Percentiles rank a stretch among this genome's conserved stretches.
These are phyloP conservation scores for Euphorbia corollata DNA, from an alignment of 441 rosid species.

Conservation along the genomic window DNA sequence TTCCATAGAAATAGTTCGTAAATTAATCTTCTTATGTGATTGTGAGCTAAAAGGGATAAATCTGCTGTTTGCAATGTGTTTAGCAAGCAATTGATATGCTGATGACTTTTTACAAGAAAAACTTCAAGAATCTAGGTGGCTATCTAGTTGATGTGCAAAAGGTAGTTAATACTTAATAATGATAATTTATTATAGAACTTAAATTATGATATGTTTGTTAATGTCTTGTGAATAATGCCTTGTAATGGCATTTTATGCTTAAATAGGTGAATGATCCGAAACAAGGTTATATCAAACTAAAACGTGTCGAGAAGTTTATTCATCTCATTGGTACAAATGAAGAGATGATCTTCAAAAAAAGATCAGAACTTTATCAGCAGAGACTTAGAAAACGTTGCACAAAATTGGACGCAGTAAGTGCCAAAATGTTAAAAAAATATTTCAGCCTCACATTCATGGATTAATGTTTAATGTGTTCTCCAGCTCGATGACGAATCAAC, in stretches of 20 bases:
- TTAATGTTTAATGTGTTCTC: neutral
- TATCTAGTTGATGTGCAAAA: neutral
- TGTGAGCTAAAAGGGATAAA: neutral
- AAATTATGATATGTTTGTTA: neutral
- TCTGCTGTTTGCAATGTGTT: neutral
- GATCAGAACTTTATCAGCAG: neutral
- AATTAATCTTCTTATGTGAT: neutral
- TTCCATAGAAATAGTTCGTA: neutral
- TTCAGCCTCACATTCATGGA: neutral
- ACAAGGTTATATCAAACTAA: neutral
- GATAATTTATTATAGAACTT: neutral
- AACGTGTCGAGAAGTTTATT: neutral
- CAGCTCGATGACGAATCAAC: neutral
- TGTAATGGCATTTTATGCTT: neutral
- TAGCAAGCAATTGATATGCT: conserved; percentile 29
- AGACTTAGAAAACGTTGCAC: neutral
- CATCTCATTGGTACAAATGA: neutral
- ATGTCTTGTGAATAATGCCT: neutral
- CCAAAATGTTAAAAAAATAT: neutral
- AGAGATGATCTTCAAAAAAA: conserved; percentile 1
- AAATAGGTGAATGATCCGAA: neutral
- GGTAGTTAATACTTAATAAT: neutral
- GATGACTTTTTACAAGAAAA: conserved; percentile 21
- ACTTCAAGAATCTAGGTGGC: neutral
- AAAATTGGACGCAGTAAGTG: neutral